Conservation (phyloP, 2,329 filamentous ascomycete genomes). For the Aspergillus melleus region DNA sequence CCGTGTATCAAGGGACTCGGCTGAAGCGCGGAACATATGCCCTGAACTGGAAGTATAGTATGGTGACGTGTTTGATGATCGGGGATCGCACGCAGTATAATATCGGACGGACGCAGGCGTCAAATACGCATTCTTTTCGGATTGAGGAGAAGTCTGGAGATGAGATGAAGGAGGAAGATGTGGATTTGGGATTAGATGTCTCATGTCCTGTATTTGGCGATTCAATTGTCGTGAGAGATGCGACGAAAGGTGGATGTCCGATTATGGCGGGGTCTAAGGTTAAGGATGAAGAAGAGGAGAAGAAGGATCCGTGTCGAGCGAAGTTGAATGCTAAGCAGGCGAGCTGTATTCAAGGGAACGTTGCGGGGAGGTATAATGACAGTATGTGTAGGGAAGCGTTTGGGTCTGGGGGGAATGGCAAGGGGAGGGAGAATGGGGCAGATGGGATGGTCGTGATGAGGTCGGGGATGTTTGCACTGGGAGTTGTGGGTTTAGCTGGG, state of each 20-base stretch:
- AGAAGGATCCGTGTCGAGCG: background rate
- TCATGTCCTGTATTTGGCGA: background rate
- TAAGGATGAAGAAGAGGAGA: background rate
- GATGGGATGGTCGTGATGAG: too few relatives aligned
- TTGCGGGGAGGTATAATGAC: background rate
- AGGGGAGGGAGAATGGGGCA: too few relatives aligned
- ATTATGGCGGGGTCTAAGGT: background rate
- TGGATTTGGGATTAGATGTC: background rate
- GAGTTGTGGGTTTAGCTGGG: too few relatives aligned
- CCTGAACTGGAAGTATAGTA: slow-evolving; percentile 3
- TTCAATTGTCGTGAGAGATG: background rate
- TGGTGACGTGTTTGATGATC: background rate
- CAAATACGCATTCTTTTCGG: background rate
- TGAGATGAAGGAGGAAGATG: background rate
- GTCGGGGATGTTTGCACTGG: too few relatives aligned
- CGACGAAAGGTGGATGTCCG: background rate
- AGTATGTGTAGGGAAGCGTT: background rate
- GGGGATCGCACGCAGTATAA: background rate
- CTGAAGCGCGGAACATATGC: background rate
- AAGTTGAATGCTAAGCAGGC: background rate
- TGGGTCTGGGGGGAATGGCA: background rate
- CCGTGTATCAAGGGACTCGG: background rate
- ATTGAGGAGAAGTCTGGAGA: background rate
- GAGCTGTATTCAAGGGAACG: background rate
- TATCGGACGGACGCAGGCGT: background rate